A percentile compares a stretch with the other conserved stretches of the same genome.
Conservation (phyloP, 2,329 filamentous ascomycete species). For the Sphaerulina populicola region DNA sequence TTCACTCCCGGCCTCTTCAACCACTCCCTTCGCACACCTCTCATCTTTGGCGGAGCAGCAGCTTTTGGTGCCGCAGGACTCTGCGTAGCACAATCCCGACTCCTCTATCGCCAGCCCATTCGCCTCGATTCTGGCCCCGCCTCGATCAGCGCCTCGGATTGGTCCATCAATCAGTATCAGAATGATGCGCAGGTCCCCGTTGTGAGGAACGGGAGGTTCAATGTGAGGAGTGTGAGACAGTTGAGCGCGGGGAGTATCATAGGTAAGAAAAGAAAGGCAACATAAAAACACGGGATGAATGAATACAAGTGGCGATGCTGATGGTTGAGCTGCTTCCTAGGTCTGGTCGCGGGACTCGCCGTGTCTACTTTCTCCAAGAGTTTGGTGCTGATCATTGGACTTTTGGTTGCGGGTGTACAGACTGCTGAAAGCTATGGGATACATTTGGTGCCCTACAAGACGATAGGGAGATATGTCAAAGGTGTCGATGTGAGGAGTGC, state of each 20-base stretch:
- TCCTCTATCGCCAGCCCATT: constrained; percentile 28
- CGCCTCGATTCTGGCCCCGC: constrained; percentile 33
- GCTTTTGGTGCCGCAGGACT: constrained; percentile 22
- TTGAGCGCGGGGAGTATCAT: constrained; percentile 42
- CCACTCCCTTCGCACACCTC: constrained; percentile 30
- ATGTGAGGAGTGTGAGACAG: constrained; percentile 38
- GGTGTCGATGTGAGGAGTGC: constrained; percentile 44
- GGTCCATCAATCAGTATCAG: constrained; percentile 34
- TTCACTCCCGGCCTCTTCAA: constrained; percentile 35
- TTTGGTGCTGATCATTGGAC: constrained; percentile 57
- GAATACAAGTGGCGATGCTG: background rate
- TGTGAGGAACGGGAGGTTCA: constrained; percentile 34
- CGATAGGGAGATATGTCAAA: constrained; percentile 45
- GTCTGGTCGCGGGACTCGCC: constrained; percentile 55
- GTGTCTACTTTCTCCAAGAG: constrained; percentile 64
- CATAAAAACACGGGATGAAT: background rate
- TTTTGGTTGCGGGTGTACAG: constrained; percentile 56
- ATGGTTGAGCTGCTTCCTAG: constrained; percentile 31
- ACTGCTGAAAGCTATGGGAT: constrained; percentile 47
- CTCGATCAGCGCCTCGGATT: constrained; percentile 32
- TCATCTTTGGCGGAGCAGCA: constrained; percentile 23
- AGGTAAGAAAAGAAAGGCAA: constrained; percentile 25
- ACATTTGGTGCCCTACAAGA: constrained; percentile 43
- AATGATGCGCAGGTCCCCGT: constrained; percentile 36
- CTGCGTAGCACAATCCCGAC: constrained; percentile 23